Evolutionary conservation across 2,329 filamentous ascomycete species (phyloP), one percentile per base, ranked within the genome.

Genomic region (Ceratocystis eucalypticola): DNA sequence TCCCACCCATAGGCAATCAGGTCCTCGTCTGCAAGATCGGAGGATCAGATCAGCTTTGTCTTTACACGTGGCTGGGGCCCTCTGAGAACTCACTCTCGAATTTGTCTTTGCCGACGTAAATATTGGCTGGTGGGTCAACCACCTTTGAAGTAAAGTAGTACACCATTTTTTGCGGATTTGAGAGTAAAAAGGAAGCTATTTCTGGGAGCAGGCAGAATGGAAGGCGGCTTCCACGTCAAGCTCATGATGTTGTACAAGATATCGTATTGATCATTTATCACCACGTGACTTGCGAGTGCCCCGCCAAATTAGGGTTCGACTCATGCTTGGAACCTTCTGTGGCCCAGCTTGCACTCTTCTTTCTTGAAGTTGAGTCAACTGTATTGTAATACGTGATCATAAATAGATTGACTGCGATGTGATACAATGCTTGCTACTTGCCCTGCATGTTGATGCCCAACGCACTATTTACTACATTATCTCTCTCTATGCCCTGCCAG

Each of bases 101-200:
- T 79, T 99, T 99, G 80, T 99, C 94, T 77, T 97, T 99, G 76
- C 94, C 94, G 68, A 96, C 91, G 75, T 99, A 99, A 73, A 99
- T 86, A 74, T 88, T 92, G 53, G 91, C 93, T 41, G 91, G 75
- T 1, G 94, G 93, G 12, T 86, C 82, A 48, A 96, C 90, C 53
- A 86, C 85, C 69, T 84, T 93, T 30, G 93, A 97, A 0, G 86
- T 94, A 76, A 94, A 97, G 76, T 97, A 97, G 78, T 89, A 96
- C 61, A 99, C 94, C 94, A 99, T 95, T 33, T 76, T 76, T 41
- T 20, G 48, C 20, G 10, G 48, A 20, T 20, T 17, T 48, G 28
- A n/a, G 20, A 22, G 46, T 20, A 17, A 6, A n/a, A 5, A 7
- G 55, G 5, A 30, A n/a, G 55, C 17, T 20, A 5, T 59, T 20